phyloP scores from a whole-genome alignment of 2,329 filamentous ascomycete genomes.

The Exophiala oligosperma region DNA sequence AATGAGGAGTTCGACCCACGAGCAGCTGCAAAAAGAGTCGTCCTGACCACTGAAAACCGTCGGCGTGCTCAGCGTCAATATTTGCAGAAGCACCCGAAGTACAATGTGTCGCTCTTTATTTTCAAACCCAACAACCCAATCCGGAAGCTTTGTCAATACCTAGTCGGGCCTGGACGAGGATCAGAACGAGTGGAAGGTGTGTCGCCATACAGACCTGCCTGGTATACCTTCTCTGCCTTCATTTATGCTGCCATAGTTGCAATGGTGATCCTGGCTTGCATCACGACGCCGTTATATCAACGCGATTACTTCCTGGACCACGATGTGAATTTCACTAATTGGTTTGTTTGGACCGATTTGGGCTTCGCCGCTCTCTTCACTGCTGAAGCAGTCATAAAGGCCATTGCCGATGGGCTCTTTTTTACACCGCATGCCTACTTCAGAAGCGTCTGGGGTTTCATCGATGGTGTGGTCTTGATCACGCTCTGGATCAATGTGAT shows the following conservation, averaged over 20 bases:
- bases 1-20: constrained; percentile 81
- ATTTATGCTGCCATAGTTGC: constrained; percentile 92
- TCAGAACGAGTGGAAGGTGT: constrained; percentile 84
- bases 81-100: constrained; percentile 78
- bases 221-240: constrained; percentile 91
- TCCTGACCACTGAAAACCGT: constrained; percentile 76
- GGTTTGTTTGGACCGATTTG: constrained; percentile 94
- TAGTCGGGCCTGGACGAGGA: constrained; percentile 90
- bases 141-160: constrained; percentile 77
- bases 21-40: constrained; percentile 86
- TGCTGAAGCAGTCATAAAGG: constrained; percentile 83
- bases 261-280: constrained; percentile 95
- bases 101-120: constrained; percentile 89
- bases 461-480: constrained; percentile 85
- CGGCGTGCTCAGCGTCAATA: constrained; percentile 91
- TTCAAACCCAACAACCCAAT: constrained; percentile 78
- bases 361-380: constrained; percentile 87
- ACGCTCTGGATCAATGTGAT: constrained; percentile 95
- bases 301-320: constrained; percentile 73
- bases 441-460: constrained; percentile 93
- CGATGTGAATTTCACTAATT: constrained; percentile 66
- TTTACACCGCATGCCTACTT: constrained; percentile 98
- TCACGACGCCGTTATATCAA: constrained; percentile 93
- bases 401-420: constrained; percentile 91
- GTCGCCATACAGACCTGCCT: constrained; percentile 82